Base-by-base conservation (phyloP, 2,329 filamentous ascomycete genomes). In the Hypoxylon sp. region DNA sequence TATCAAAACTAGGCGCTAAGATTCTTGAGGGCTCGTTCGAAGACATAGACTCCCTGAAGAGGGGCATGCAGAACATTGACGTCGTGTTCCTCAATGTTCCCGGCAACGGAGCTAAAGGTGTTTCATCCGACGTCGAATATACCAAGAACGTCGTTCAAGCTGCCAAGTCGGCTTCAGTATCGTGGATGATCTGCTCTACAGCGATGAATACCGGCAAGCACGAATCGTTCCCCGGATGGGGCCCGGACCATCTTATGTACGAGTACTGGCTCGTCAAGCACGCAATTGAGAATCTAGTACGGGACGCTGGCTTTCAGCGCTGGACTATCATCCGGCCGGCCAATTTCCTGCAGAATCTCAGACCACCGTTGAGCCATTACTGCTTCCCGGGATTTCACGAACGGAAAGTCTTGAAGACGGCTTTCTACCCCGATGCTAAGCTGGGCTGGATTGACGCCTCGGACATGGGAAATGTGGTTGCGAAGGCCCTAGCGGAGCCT, bases 321-420 rank as follows among this genome's bases (percentile, higher is more conserved):
- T 56, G 54, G 54, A 56, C 54, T 56, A 56, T 56, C 29, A 8
- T 56, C 8, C 33, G 35, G 54, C 54, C 24, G 17, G 35, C 54
- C 14, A 24, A 13, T n/a, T 47, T 47, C 39, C 1, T 56, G 39
- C 54, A 56, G 29, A 56, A 56, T 8, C 17, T 56, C 11, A 33
- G 14, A 13, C 54, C 54, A 5, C 54, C 39, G 1, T 5, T 24
- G 3, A n/a, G 39, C n/a, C 26, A 33, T 10, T 56, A 47, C 54
- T 47, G 26, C 17, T 56, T 56, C 10, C 54, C 54, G 17, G 54
- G 53, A n/a, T 47, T 56, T 31, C n/a, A 46, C 3, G 54, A 56
- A 5, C 54, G 39, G 4, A 47, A 47, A 10, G 42, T 46, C 6
- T 10, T 56, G 29, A 56, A 31, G 39, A 47, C 54, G 11, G 39